Percentiles rank a stretch among this genome's conserved stretches.
These are phyloP conservation scores for Tieghemostelium lacteum DNA, from an alignment of 78 protist genomes.

Conservation along the genomic window DNA sequence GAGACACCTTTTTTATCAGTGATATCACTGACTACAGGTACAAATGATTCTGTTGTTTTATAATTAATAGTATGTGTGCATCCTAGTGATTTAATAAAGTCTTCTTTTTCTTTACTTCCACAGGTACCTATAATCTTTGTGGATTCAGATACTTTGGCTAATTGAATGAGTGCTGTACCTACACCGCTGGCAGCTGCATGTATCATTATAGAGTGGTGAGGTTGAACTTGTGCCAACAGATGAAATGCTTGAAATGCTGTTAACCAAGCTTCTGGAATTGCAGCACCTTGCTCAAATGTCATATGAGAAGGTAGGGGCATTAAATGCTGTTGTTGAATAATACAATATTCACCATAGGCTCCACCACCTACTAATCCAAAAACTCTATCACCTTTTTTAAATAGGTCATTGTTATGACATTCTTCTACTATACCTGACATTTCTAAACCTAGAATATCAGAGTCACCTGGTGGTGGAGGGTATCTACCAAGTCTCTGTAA, in stretches of 20 bases:
- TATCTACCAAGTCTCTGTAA: constrained; percentile 77
- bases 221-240: constrained; percentile 21
- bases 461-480: constrained; percentile 84
- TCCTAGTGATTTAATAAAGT: constrained; percentile 37
- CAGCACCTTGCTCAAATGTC: constrained; percentile 78
- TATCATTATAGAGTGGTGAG: constrained; percentile 57
- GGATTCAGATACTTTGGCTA: constrained; percentile 24
- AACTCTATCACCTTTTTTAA: constrained; percentile 48
- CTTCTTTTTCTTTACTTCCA: constrained; percentile 42
- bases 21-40: background rate
- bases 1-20: constrained; percentile 61
- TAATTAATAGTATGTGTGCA: constrained; percentile 61
- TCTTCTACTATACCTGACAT: constrained; percentile 58
- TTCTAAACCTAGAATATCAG: constrained; percentile 76
- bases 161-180: constrained; percentile 81
- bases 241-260: constrained; percentile 85
- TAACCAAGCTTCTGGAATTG: constrained; percentile 87
- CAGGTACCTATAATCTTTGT: constrained; percentile 40
- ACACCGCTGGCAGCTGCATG: constrained; percentile 89
- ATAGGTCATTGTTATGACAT: background rate
- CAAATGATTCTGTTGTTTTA: constrained; percentile 43
- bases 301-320: constrained; percentile 49
- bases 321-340: constrained; percentile 21
- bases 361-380: constrained; percentile 69
- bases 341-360: constrained; percentile 45